Percentiles rank a stretch among this genome's conserved stretches.
Evolutionary conservation across 2,329 filamentous ascomycete genomes (phyloP).

Genomic region (Paraphoma sp.): DNA sequence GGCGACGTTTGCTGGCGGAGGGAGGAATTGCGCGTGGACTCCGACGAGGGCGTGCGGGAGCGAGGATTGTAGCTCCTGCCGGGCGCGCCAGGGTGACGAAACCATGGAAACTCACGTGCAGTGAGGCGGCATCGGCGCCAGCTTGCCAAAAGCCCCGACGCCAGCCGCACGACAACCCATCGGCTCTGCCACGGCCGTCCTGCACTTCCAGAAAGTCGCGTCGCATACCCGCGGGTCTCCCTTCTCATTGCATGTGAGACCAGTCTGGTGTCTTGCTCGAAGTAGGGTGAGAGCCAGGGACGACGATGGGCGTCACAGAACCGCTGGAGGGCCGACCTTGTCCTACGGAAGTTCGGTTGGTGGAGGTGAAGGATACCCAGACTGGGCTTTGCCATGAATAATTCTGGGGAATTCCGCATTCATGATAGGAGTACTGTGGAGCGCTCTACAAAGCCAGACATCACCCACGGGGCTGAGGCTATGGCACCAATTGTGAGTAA

Average conservation of each 20-base stretch:
- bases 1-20: slow-evolving; percentile 27
- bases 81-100: slow-evolving; percentile 27
- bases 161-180: not conserved
- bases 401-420: too few species aligned
- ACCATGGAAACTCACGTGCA: slow-evolving; percentile 6
- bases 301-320: too few species aligned
- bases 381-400: too few species aligned
- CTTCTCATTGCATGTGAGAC: not conserved
- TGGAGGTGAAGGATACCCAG: too few species aligned
- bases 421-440: too few species aligned
- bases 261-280: too few species aligned
- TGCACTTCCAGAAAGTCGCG: not conserved
- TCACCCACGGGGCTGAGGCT: too few species aligned
- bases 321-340: too few species aligned
- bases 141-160: not conserved
- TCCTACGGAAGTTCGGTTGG: too few species aligned
- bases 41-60: slow-evolving; percentile 9
- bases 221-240: not conserved
- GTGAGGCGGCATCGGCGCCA: not conserved
- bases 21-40: slow-evolving; percentile 21
- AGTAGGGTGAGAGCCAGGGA: too few species aligned
- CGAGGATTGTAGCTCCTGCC: slow-evolving; percentile 18
- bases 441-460: too few species aligned
- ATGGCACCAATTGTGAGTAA: too few species aligned
- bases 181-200: not conserved